phyloP scores from a whole-genome alignment of 768 basidiomycete species.

The Auriscalpium vulgare region DNA sequence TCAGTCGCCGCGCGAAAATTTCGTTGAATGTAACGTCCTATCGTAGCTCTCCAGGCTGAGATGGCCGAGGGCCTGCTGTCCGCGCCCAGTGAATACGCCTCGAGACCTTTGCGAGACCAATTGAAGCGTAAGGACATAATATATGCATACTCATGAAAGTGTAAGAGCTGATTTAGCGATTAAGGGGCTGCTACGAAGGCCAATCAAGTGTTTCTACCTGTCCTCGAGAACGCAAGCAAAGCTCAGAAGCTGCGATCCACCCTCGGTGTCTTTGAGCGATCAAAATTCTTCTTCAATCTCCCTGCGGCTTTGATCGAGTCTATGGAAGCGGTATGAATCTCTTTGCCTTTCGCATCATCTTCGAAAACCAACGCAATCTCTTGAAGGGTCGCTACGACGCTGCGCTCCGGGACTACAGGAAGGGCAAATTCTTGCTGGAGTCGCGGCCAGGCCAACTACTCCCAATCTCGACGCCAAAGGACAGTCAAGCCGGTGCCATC shows the following conservation, averaged over 20 bases:
- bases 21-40: neutral
- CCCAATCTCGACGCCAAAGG: slow-evolving; percentile 57
- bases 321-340: slow-evolving; percentile 68
- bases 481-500: slow-evolving; percentile 37
- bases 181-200: slow-evolving; percentile 88
- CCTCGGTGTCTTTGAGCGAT: slow-evolving; percentile 90
- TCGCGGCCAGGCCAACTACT: slow-evolving; percentile 82
- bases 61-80: slow-evolving; percentile 88
- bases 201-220: slow-evolving; percentile 91
- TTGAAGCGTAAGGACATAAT: slow-evolving; percentile 59
- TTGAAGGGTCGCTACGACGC: slow-evolving; percentile 88
- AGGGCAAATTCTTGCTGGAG: slow-evolving; percentile 86
- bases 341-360: neutral
- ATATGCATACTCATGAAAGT: neutral
- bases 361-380: neutral
- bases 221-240: slow-evolving; percentile 91
- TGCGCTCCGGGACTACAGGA: slow-evolving; percentile 93
- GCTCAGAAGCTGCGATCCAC: slow-evolving; percentile 89
- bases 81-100: slow-evolving; percentile 71
- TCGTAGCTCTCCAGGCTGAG: slow-evolving; percentile 74
- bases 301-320: slow-evolving; percentile 84
- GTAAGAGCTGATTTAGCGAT: neutral
- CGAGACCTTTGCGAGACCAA: slow-evolving; percentile 73
- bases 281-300: slow-evolving; percentile 98
- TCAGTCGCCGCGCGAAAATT: neutral